These are phyloP conservation scores for Magnaporthiopsis incrustans DNA, from an alignment of 2,329 filamentous ascomycete species.

Conservation along the genomic window DNA sequence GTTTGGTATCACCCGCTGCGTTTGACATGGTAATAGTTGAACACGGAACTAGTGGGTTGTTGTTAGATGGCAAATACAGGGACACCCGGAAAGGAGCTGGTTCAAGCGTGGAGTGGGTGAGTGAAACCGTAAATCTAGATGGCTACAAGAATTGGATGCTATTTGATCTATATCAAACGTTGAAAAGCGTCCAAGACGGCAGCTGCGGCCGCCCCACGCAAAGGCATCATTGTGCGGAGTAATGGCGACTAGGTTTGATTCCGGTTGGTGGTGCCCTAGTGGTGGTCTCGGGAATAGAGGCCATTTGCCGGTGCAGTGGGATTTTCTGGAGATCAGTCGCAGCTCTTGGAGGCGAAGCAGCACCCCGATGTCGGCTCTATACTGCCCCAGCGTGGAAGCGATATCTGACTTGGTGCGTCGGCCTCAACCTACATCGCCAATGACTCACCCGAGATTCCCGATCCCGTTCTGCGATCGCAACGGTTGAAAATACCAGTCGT, in stretches of 20 bases:
- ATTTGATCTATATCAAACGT: too few relatives aligned
- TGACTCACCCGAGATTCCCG: neutral
- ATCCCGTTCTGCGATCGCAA: neutral
- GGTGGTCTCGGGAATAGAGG: neutral
- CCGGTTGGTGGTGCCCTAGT: too few relatives aligned
- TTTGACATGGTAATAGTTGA: neutral
- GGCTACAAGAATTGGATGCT: too few relatives aligned
- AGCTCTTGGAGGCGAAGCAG: too few relatives aligned
- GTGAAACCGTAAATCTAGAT: neutral
- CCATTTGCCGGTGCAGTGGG: neutral
- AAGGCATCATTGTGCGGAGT: neutral
- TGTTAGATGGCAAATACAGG: too few relatives aligned
- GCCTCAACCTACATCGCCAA: neutral
- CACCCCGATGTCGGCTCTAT: neutral
- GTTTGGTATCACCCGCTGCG: neutral
- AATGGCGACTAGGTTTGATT: neutral
- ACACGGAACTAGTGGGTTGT: too few relatives aligned
- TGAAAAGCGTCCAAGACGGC: neutral
- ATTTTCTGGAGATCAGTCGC: neutral
- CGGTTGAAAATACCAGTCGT: too few relatives aligned
- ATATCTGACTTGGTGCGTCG: neutral
- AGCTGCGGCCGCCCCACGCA: neutral
- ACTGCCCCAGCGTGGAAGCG: neutral
- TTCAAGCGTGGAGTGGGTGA: neutral
- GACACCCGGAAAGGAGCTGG: neutral